Evolutionary conservation across 1,284 basidiomycete species (phyloP).

Genomic region (Cutaneotrichosporon cavernicola): DNA sequence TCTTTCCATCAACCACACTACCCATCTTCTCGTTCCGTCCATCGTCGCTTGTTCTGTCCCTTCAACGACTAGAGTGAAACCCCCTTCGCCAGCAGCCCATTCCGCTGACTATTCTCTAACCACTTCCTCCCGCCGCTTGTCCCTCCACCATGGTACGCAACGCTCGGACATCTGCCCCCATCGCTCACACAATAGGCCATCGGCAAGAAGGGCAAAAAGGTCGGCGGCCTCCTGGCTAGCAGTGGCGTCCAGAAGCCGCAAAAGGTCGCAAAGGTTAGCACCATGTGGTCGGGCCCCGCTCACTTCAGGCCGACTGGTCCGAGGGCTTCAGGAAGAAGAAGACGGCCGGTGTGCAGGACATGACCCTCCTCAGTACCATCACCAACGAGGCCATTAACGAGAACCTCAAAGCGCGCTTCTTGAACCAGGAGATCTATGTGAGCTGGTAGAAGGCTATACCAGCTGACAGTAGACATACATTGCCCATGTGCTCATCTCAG

Average conservation of each 20-base stretch:
- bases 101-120: not conserved
- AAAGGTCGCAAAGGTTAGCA: constrained; percentile 27
- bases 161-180: not conserved
- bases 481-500: constrained; percentile 93
- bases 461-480: constrained; percentile 73
- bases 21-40: not conserved
- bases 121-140: not conserved
- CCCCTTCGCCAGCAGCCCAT: not conserved
- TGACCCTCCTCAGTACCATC: constrained; percentile 96
- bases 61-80: not conserved
- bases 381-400: constrained; percentile 98
- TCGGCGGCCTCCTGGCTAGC: constrained; percentile 64
- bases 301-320: constrained; percentile 85
- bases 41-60: not conserved
- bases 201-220: constrained; percentile 88
- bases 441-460: constrained; percentile 23
- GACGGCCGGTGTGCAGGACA: constrained; percentile 94
- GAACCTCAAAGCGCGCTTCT: constrained; percentile 95
- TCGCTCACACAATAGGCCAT: constrained; percentile 62
- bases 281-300: not conserved
- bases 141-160: constrained; percentile 5
- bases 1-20: not conserved
- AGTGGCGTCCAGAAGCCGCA: constrained; percentile 34
- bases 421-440: constrained; percentile 89
- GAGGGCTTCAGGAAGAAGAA: constrained; percentile 99